Conservation (phyloP, 1,139 yeast genomes). For the Groenewaldozyma sp. region DNA sequence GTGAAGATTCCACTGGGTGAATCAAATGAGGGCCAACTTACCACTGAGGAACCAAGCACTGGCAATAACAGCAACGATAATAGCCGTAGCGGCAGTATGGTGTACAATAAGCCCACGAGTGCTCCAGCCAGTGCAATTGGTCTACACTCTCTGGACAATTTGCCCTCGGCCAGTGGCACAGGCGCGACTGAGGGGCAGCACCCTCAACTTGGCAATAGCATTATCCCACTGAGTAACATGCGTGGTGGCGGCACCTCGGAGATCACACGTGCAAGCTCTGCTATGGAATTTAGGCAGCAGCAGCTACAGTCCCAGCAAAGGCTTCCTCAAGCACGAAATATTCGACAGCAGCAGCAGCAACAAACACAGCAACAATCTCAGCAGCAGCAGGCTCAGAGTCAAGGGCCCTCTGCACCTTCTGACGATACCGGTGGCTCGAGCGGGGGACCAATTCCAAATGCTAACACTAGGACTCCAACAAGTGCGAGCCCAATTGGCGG, state of each 20-base stretch:
- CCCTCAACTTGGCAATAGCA: no score
- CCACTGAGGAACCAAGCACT: conserved; percentile 2
- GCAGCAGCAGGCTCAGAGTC: not conserved
- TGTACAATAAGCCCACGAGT: not conserved
- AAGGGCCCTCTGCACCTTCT: no score
- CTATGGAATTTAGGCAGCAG: not conserved
- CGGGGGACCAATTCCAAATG: no score
- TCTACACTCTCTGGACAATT: not conserved
- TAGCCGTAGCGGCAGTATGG: not conserved
- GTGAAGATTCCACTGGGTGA: conserved; percentile 32
- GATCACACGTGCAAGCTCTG: not conserved
- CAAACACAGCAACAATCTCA: not conserved
- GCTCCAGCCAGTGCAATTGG: conserved; percentile 1
- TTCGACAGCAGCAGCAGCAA: not conserved
- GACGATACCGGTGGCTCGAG: no score
- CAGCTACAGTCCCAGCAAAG: not conserved
- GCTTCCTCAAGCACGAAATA: no score
- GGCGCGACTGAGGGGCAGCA: no score
- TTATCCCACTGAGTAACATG: no score
- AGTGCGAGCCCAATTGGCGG: conserved; percentile 9
- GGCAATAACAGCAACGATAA: not conserved
- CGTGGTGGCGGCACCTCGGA: not conserved
- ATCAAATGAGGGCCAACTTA: conserved; percentile 17
- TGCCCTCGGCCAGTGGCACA: no score
- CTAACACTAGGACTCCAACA: conserved; percentile 6